Conservation (phyloP, 2,329 filamentous ascomycete species). For the Hymenoscyphus fructigenus region DNA sequence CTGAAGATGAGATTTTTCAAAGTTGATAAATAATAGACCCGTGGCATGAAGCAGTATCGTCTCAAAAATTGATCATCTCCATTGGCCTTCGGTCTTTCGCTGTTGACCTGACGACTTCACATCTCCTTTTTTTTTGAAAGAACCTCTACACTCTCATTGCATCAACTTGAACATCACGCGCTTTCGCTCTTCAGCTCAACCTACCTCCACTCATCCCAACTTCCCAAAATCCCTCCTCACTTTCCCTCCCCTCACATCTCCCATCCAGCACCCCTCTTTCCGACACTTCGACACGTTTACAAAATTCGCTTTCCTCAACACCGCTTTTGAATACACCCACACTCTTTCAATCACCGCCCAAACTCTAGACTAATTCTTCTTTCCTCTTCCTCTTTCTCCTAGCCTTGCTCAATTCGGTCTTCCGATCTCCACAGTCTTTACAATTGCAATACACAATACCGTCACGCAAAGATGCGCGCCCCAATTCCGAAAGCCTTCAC, state of each 20-base stretch:
- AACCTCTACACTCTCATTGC: not conserved
- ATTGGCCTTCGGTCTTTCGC: not conserved
- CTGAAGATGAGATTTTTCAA: not conserved
- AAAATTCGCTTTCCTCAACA: not conserved
- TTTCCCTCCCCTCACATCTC: not conserved
- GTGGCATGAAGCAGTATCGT: not conserved
- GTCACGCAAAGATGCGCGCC: not conserved
- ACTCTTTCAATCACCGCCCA: not conserved
- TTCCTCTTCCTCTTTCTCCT: too few species aligned
- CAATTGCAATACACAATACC: not conserved
- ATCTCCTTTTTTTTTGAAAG: not conserved
- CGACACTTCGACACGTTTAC: not conserved
- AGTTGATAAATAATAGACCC: not conserved
- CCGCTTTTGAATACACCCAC: not conserved
- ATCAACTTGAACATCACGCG: not conserved
- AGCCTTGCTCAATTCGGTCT: too few species aligned
- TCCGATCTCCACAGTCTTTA: constrained; percentile 14
- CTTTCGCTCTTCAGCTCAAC: not conserved
- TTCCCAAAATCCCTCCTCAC: not conserved
- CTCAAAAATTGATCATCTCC: not conserved
- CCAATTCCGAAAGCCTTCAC: constrained; percentile 1
- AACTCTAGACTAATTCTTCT: not conserved
- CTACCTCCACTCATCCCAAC: not conserved
- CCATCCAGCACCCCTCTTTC: not conserved
- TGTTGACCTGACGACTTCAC: not conserved